phyloP scores from a whole-genome alignment of 2,329 filamentous ascomycete genomes.

The Penicillium nordicum region DNA sequence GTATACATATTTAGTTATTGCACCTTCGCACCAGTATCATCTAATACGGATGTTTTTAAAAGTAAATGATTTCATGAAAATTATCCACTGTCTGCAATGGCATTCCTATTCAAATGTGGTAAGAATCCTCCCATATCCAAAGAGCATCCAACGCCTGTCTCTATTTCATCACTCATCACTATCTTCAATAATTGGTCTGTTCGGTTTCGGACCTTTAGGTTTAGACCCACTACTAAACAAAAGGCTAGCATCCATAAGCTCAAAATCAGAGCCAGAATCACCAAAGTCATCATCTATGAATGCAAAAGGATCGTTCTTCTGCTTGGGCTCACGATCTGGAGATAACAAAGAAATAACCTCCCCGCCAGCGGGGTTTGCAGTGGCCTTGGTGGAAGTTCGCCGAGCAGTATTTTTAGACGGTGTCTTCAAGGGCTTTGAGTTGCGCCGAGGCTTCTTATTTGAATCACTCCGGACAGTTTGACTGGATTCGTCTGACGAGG shows the following conservation, averaged over 20 bases:
- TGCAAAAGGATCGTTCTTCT: background rate
- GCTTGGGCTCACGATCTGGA: slow-evolving; percentile 3
- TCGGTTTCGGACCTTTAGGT: slow-evolving; percentile 18
- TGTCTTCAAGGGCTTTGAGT: background rate
- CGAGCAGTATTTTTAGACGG: background rate
- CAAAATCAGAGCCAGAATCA: slow-evolving; percentile 22
- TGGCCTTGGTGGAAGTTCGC: background rate
- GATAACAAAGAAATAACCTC: slow-evolving; percentile 19
- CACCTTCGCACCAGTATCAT: too few species aligned
- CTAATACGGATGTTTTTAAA: too few species aligned
- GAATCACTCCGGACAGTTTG: background rate
- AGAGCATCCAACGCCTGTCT: background rate
- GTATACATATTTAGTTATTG: too few species aligned
- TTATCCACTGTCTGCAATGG: background rate
- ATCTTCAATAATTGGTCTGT: slow-evolving; percentile 22
- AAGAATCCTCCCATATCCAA: background rate
- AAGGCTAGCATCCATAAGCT: slow-evolving; percentile 29
- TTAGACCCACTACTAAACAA: slow-evolving; percentile 21
- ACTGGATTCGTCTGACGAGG: background rate
- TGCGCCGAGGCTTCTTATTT: background rate
- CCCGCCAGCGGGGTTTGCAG: slow-evolving; percentile 5
- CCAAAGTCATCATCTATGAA: slow-evolving; percentile 11
- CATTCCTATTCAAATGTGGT: background rate
- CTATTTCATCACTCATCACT: slow-evolving; percentile 29
- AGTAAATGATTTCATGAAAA: too few species aligned